These are phyloP conservation scores for Trichophyton benhamiae DNA, from an alignment of 2,329 filamentous ascomycete genomes.

Conservation along the genomic window DNA sequence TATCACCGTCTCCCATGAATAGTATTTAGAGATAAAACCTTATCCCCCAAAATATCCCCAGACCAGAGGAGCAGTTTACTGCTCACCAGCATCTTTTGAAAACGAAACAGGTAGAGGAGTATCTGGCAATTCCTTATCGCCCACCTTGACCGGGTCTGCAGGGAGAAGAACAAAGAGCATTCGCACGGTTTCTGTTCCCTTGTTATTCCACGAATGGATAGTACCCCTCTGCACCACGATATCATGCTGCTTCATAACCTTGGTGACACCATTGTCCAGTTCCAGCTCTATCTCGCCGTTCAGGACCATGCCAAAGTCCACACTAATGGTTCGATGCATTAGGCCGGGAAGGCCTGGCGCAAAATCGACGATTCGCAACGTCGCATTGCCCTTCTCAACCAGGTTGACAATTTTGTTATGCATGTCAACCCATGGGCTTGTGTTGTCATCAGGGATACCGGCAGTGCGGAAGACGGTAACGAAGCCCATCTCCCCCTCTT, in stretches of 20 bases:
- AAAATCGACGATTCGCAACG: conserved; percentile 19
- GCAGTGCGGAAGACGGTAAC: conserved; percentile 18
- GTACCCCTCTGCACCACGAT: conserved; percentile 21
- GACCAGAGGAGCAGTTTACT: neutral
- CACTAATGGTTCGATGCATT: conserved; percentile 19
- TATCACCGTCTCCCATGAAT: neutral
- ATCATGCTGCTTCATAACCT: conserved; percentile 18
- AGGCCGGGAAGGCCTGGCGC: conserved; percentile 15
- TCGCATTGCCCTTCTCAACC: conserved; percentile 14
- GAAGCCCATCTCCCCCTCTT: conserved; percentile 15
- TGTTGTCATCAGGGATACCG: conserved; percentile 15
- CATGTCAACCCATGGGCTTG: conserved; percentile 14
- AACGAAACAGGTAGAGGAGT: neutral
- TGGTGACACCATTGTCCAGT: conserved; percentile 21
- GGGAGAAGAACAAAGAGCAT: conserved; percentile 17
- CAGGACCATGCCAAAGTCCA: conserved; percentile 24
- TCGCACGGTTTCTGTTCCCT: conserved; percentile 11
- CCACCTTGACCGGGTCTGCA: conserved; percentile 12
- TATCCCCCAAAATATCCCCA: neutral
- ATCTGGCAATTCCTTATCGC: conserved; percentile 14
- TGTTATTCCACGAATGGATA: conserved; percentile 20
- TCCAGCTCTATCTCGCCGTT: conserved; percentile 20
- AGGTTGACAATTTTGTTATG: conserved; percentile 18
- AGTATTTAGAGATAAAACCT: neutral
- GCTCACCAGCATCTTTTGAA: neutral